Base-by-base conservation (phyloP, 2,329 filamentous ascomycete species). In the Didymella exigua region DNA sequence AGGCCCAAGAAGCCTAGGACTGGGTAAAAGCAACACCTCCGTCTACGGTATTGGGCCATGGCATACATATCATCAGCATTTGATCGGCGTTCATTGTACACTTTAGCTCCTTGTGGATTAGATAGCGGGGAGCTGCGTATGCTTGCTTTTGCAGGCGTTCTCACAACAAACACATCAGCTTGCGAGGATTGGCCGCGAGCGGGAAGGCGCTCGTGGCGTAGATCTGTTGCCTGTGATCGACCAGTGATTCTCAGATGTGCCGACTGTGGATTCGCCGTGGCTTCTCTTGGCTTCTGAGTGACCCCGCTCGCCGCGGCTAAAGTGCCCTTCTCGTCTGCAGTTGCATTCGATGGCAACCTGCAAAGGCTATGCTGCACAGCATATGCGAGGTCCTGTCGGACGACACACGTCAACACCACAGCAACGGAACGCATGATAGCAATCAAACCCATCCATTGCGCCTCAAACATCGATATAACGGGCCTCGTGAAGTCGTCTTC, bases 1-100 rank as follows among this genome's bases (percentile, higher is more conserved):
- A 45, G 41, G 36, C 46, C 46, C 18, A 74, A 72, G 59, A 69
- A 66, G 48, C 68, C 69, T 8, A 63, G 55, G 44, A 68, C 53
- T 18, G 65, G 67, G 18, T 72, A 46, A 55, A 29, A 38, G 5
- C 14, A 31, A 24, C 14, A 19, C 34, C n/a, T n/a, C 18, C 16
- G 13, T 46, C 1, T 13, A 24, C 6, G 43, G 48, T 43, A 26
- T 49, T 59, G 16, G 36, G 41, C 14, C 19, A 23, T 13, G 24
- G 16, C 31, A 24, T 34, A 29, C 19, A 19, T 30, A 42, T 26
- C 13, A 16, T 21, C 21, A 50, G 52, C 52, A 59, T 53, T 30
- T 56, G 18, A 30, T 47, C 29, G 49, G 56, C 48, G 49, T 45
- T 51, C 31, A 36, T 21, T 34, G 34, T 49, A 38, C 43, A 30